phyloP scores from a whole-genome alignment of 140 eudicot species.

The Anethum foeniculum region DNA sequence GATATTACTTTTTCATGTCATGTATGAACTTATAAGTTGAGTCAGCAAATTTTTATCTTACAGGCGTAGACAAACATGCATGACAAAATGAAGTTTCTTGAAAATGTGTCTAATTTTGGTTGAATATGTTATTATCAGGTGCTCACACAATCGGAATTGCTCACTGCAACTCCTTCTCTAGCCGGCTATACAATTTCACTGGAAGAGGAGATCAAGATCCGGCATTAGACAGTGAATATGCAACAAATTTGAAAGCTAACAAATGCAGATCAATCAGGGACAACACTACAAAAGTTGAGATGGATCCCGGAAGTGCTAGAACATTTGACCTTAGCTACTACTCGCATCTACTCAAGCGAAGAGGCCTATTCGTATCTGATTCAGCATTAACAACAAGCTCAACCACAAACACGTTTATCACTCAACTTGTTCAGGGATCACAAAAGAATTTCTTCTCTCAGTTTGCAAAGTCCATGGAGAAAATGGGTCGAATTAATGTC shows the following conservation, averaged over 20 bases:
- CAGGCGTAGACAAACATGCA: not conserved
- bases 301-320: slow-evolving; percentile 50
- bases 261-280: slow-evolving; percentile 33
- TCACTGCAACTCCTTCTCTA: slow-evolving; percentile 32
- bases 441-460: slow-evolving; percentile 24
- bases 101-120: not conserved
- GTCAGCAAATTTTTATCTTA: not conserved
- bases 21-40: not conserved
- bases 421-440: slow-evolving; percentile 27
- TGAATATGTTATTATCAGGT: slow-evolving; percentile 17
- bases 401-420: slow-evolving; percentile 22
- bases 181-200: slow-evolving; percentile 43
- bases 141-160: slow-evolving; percentile 50
- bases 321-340: slow-evolving; percentile 50
- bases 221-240: slow-evolving; percentile 40
- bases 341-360: slow-evolving; percentile 28
- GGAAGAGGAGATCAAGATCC: slow-evolving; percentile 41
- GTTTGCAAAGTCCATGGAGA: slow-evolving; percentile 42
- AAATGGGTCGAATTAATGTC: slow-evolving; percentile 36
- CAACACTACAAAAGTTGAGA: slow-evolving; percentile 35
- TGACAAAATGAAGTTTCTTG: not conserved
- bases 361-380: slow-evolving; percentile 46
- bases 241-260: slow-evolving; percentile 24
- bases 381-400: slow-evolving; percentile 35
- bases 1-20: not conserved